These are phyloP conservation scores for Blastobotrys elegans DNA, from an alignment of 1,139 yeast genomes.

Conservation along the genomic window DNA sequence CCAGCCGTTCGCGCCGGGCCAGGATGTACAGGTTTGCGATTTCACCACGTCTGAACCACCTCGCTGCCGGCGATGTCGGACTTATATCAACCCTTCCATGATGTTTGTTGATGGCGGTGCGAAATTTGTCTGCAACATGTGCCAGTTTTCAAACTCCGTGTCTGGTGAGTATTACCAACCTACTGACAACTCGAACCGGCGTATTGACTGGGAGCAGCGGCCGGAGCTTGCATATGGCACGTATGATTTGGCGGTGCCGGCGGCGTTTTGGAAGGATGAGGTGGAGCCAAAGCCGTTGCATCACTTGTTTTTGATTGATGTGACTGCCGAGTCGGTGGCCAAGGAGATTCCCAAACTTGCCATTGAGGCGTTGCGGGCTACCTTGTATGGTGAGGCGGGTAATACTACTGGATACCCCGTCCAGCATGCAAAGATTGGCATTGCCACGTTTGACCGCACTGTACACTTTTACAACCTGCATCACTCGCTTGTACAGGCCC, in stretches of 20 bases:
- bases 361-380: slow-evolving; percentile 66
- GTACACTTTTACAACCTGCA: slow-evolving; percentile 72
- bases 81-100: slow-evolving; percentile 84
- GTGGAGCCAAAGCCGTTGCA: slow-evolving; percentile 48
- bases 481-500: slow-evolving; percentile 52
- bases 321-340: slow-evolving; percentile 57
- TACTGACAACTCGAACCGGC: slow-evolving; percentile 54
- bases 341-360: slow-evolving; percentile 61
- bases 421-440: slow-evolving; percentile 51
- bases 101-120: slow-evolving; percentile 58
- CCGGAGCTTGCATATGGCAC: slow-evolving; percentile 83
- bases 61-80: slow-evolving; percentile 85
- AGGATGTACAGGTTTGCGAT: slow-evolving; percentile 61
- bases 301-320: slow-evolving; percentile 75
- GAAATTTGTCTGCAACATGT: slow-evolving; percentile 76
- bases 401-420: slow-evolving; percentile 30
- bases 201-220: slow-evolving; percentile 58
- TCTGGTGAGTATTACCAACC: slow-evolving; percentile 66
- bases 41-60: slow-evolving; percentile 64
- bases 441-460: slow-evolving; percentile 71
- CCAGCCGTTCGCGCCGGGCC: slow-evolving; percentile 67
- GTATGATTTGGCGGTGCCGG: slow-evolving; percentile 78
- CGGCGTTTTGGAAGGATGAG: slow-evolving; percentile 56
- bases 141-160: slow-evolving; percentile 70
- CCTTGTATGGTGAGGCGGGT: slow-evolving; percentile 38